Percentiles rank a stretch among this genome's conserved stretches.
These are phyloP conservation scores for Phytophthora idaei DNA, from an alignment of 352 stramenopile species.

Conservation along the genomic window DNA sequence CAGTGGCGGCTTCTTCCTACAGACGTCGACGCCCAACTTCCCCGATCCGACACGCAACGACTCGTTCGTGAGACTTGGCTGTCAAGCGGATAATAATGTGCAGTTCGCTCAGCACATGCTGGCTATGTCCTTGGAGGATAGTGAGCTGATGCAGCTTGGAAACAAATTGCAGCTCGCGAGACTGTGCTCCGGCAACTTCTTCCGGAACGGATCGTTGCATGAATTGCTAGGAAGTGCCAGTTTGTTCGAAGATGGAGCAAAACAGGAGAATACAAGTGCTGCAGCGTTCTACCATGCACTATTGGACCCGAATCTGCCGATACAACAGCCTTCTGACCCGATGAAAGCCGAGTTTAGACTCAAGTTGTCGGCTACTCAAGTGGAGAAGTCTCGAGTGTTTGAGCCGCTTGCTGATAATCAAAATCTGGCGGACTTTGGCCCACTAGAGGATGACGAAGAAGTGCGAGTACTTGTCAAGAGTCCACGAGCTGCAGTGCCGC, in stretches of 20 bases:
- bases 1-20: slow-evolving; percentile 68
- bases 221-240: slow-evolving; percentile 42
- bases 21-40: slow-evolving; percentile 82
- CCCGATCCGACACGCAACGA: slow-evolving; percentile 56
- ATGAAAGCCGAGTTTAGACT: slow-evolving; percentile 42
- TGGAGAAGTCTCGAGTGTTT: slow-evolving; percentile 28
- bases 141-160: slow-evolving; percentile 48
- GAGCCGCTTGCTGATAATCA: slow-evolving; percentile 22
- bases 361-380: slow-evolving; percentile 12
- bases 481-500: slow-evolving; percentile 54
- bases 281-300: slow-evolving; percentile 56
- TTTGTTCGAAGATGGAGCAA: slow-evolving; percentile 46
- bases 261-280: slow-evolving; percentile 32
- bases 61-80: slow-evolving; percentile 72
- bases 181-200: slow-evolving; percentile 80
- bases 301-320: slow-evolving; percentile 43
- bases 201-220: slow-evolving; percentile 40
- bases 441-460: slow-evolving; percentile 15
- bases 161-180: slow-evolving; percentile 56
- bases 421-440: slow-evolving; percentile 6
- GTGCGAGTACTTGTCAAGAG: slow-evolving; percentile 67
- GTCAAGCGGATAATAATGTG: slow-evolving; percentile 79
- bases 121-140: slow-evolving; percentile 60
- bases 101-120: slow-evolving; percentile 78
- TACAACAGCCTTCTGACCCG: slow-evolving; percentile 31